phyloP scores from a whole-genome alignment of 1,284 basidiomycete species.

The Peniophora sp. region DNA sequence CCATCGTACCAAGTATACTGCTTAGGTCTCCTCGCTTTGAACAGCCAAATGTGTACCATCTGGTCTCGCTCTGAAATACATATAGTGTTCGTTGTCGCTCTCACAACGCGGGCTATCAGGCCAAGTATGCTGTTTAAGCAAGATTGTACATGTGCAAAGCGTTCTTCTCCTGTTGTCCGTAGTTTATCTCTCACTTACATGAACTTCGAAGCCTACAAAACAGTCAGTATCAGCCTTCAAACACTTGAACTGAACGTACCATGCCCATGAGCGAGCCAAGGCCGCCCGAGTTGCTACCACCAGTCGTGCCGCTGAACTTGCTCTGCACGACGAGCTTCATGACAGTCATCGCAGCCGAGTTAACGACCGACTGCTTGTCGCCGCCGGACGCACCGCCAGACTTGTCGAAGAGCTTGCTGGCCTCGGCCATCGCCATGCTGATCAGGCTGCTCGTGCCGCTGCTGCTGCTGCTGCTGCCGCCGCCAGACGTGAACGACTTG shows the following conservation, averaged over 20 bases:
- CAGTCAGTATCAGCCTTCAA: slow-evolving; percentile 1
- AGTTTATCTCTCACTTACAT: too few relatives aligned
- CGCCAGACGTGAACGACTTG: slow-evolving; percentile 56
- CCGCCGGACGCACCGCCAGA: slow-evolving; percentile 58
- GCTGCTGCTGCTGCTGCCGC: slow-evolving; percentile 28
- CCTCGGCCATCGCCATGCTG: slow-evolving; percentile 79
- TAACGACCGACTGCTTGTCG: slow-evolving; percentile 76
- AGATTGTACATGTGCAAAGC: too few relatives aligned
- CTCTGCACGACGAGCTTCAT: slow-evolving; percentile 73
- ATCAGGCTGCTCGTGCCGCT: slow-evolving; percentile 57
- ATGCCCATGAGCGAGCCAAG: slow-evolving; percentile 46
- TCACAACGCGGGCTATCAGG: too few relatives aligned
- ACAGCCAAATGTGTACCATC: too few relatives aligned
- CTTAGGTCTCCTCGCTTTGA: too few relatives aligned
- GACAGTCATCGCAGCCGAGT: slow-evolving; percentile 75
- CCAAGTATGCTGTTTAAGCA: too few relatives aligned
- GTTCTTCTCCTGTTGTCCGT: too few relatives aligned
- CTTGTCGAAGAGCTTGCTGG: slow-evolving; percentile 64
- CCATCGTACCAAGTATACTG: too few relatives aligned
- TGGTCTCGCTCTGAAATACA: too few relatives aligned
- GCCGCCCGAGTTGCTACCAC: slow-evolving; percentile 62
- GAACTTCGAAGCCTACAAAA: slow-evolving; percentile 34
- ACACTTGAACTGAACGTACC: slow-evolving; percentile 25
- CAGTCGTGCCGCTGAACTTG: slow-evolving; percentile 45
- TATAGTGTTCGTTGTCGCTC: too few relatives aligned